Evolutionary conservation across 139 green algal genomes (phyloP), one percentile per base, ranked within the genome.

Genomic region (Trebouxia sp.): DNA sequence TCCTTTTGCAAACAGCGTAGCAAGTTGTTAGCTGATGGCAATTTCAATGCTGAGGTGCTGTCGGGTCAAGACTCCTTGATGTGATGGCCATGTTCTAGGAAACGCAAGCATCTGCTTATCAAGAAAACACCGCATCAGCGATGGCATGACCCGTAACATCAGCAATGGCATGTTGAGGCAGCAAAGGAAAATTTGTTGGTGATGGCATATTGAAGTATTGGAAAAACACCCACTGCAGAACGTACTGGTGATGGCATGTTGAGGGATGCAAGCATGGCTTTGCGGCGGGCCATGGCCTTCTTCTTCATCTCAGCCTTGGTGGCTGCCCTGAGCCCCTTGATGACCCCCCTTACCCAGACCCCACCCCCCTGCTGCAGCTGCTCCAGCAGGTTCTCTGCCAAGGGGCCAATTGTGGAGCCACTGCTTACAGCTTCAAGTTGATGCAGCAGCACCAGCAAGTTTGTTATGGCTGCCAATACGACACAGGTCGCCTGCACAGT

Each of bases 331-430:
- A 91, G 58, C 32, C 26, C 28, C 2, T 30, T 65, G 0, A 89
- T 67, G 26, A 62, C 69, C 30, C 50, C 50, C 15, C 67, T 70
- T 10, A 65, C 79, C 24, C 6, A 15, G 15, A 12, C 17, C 24
- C 78, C 67, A 37, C 83, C 80, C n/a, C 65, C 37, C 7, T 47
- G 38, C 32, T 79, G 69, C 17, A 94, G 32, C 5, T 74, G 72
- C 17, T 93, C 89, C 39, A 94, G 69, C n/a, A 85, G 58, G 0
- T 42, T 83, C 66, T 94, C 90, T 14, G 90, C 88, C 22, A 85
- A 35, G 15, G 82, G 80, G 6, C 84, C 88, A 12, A 93, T 43
- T 2, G 81, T 76, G 28, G 41, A 30, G 6, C 81, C 83, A 11
- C 83, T 85, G 48, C 77, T 79, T 22, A 85, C 80, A 0, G 82